A percentile compares a stretch with the other conserved stretches of the same genome.
Evolutionary conservation across 31 red algal genomes (phyloP).

Genomic region (Odonthalia washingtoniensis): DNA sequence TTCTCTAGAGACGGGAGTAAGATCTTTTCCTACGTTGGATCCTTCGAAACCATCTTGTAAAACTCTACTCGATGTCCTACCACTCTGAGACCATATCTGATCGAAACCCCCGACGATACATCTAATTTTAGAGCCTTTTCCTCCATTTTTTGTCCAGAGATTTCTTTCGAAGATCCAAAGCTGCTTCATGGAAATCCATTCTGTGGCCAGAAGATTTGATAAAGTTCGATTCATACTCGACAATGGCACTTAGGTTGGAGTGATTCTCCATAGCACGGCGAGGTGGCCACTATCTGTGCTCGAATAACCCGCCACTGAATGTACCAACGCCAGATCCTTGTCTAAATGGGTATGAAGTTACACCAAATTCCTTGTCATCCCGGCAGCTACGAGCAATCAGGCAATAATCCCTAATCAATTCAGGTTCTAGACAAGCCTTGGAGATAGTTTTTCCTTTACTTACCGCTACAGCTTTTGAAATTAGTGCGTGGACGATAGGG

Average conservation of each 20-base stretch:
- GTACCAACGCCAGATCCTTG: constrained; percentile 9
- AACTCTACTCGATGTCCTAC: constrained; percentile 2
- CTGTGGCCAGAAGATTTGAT: constrained; percentile 48
- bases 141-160: background rate
- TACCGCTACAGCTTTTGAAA: no score
- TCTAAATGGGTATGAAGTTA: constrained; percentile 36
- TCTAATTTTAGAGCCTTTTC: constrained; percentile 12
- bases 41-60: constrained; percentile 5
- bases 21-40: constrained; percentile 1
- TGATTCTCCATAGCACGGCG: constrained; percentile 12
- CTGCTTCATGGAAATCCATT: constrained; percentile 46
- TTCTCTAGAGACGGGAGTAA: constrained; percentile 4
- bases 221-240: constrained; percentile 59
- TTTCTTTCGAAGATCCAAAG: constrained; percentile 25
- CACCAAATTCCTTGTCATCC: constrained; percentile 53
- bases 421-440: constrained; percentile 8
- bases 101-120: background rate
- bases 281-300: constrained; percentile 38
- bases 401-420: background rate
- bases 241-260: constrained; percentile 4
- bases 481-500: no score
- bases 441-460: background rate
- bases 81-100: no score
- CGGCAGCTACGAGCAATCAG: constrained; percentile 36
- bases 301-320: constrained; percentile 49